Evolutionary conservation across 306 rosid genomes (phyloP).

Genomic region (Vigna angularis): DNA sequence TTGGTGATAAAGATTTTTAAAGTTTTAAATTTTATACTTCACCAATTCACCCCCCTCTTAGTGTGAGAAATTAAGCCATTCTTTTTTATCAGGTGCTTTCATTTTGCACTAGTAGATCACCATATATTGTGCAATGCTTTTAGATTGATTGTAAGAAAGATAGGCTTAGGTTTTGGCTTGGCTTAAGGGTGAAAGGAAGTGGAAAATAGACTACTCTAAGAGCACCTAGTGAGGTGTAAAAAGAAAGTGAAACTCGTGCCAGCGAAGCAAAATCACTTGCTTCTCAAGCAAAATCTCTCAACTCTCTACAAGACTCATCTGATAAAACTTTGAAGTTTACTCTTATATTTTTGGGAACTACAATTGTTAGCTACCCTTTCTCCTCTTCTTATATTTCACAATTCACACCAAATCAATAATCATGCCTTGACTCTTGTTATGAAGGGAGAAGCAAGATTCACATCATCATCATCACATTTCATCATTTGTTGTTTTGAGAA

Average conservation of each 20-base stretch:
- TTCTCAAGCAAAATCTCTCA: background rate
- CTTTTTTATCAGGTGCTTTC: constrained; percentile 50
- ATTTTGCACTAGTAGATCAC: constrained; percentile 49
- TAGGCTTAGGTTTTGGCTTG: background rate
- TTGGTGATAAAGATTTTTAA: too few relatives aligned
- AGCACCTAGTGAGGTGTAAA: constrained; percentile 46
- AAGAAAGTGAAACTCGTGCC: constrained; percentile 40
- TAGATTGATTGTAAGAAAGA: constrained; percentile 55
- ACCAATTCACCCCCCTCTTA: too few relatives aligned
- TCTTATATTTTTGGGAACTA: constrained; percentile 46
- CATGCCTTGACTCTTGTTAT: constrained; percentile 41
- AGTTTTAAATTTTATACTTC: too few relatives aligned
- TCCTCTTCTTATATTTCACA: constrained; percentile 39
- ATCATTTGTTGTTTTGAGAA: constrained; percentile 39
- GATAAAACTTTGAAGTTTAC: constrained; percentile 12
- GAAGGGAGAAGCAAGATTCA: constrained; percentile 20
- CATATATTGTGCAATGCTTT: constrained; percentile 42
- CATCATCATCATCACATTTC: constrained; percentile 40
- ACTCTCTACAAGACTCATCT: too few relatives aligned
- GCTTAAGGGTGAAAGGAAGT: constrained; percentile 49
- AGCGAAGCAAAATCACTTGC: constrained; percentile 48
- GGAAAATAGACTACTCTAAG: constrained; percentile 38
- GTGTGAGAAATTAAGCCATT: too few relatives aligned
- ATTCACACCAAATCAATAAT: constrained; percentile 39
- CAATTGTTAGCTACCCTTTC: constrained; percentile 34